These are phyloP conservation scores for Podospora australis DNA, from an alignment of 495 filamentous ascomycete genomes.

Conservation along the genomic window DNA sequence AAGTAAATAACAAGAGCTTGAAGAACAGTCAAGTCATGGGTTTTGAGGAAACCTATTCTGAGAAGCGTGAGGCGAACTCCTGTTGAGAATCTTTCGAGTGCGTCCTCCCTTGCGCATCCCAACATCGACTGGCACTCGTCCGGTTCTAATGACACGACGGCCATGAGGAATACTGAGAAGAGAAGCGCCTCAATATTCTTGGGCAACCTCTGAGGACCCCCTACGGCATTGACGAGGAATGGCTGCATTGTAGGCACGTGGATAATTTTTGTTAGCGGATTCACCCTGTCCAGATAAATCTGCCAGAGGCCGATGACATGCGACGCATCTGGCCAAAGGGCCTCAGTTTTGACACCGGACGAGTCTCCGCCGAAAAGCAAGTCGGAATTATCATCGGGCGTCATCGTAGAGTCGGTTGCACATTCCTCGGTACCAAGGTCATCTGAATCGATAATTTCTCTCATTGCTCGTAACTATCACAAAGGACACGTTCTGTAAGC, in stretches of 20 bases:
- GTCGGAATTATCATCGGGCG: constrained; percentile 37
- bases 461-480: constrained; percentile 42
- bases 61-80: constrained; percentile 44
- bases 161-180: constrained; percentile 49
- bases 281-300: constrained; percentile 58
- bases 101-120: constrained; percentile 36
- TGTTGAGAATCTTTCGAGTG: constrained; percentile 33
- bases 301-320: constrained; percentile 69
- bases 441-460: constrained; percentile 39
- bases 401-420: constrained; percentile 15
- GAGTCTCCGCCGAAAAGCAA: constrained; percentile 27
- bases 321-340: constrained; percentile 55
- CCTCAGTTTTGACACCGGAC: constrained; percentile 25
- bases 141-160: constrained; percentile 38
- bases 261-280: constrained; percentile 64
- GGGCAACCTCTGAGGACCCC: constrained; percentile 33
- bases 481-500: background rate
- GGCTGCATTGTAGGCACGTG: constrained; percentile 59
- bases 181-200: constrained; percentile 46
- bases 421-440: constrained; percentile 24
- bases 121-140: constrained; percentile 45
- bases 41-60: constrained; percentile 45
- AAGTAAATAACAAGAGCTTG: constrained; percentile 49
- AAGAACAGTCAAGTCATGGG: constrained; percentile 45
- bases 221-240: constrained; percentile 38